phyloP scores from a whole-genome alignment of 176 grass and related monocot species.

The Pharus latifolius region DNA sequence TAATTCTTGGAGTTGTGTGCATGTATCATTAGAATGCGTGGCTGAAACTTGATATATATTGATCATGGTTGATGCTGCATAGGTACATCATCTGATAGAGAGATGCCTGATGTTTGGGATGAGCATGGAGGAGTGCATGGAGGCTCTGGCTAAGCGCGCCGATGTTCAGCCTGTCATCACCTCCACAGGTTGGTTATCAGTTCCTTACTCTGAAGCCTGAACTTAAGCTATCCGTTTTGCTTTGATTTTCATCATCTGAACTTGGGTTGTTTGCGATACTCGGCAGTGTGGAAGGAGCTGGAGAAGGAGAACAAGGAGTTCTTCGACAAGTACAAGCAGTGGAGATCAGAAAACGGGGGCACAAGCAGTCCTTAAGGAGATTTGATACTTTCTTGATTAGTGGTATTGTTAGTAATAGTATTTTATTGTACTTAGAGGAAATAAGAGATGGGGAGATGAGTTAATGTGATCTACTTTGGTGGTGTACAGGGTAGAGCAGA shows the following conservation, averaged over 20 bases:
- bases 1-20: too few relatives aligned
- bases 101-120: conserved; percentile 70
- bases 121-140: conserved; percentile 93
- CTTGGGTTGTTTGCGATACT: not conserved
- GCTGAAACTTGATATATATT: too few relatives aligned
- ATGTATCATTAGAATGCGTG: too few relatives aligned
- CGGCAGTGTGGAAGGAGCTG: conserved; percentile 84
- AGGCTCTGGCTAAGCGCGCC: conserved; percentile 56
- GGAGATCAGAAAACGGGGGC: not conserved
- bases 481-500: conserved; percentile 36
- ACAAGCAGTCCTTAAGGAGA: not conserved
- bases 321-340: conserved; percentile 48
- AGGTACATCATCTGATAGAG: conserved; percentile 92
- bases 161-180: conserved; percentile 54
- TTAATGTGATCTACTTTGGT: not conserved
- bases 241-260: not conserved
- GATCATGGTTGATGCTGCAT: too few relatives aligned
- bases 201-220: not conserved
- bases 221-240: not conserved
- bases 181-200: conserved; percentile 42
- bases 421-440: not conserved
- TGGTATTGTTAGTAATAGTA: not conserved
- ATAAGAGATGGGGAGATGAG: not conserved
- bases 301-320: conserved; percentile 91
- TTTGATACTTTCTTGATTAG: too few relatives aligned